Evolutionary conservation across 345 rosid species (phyloP), one percentile per base, ranked within the genome.

Genomic region (Draba incana): DNA sequence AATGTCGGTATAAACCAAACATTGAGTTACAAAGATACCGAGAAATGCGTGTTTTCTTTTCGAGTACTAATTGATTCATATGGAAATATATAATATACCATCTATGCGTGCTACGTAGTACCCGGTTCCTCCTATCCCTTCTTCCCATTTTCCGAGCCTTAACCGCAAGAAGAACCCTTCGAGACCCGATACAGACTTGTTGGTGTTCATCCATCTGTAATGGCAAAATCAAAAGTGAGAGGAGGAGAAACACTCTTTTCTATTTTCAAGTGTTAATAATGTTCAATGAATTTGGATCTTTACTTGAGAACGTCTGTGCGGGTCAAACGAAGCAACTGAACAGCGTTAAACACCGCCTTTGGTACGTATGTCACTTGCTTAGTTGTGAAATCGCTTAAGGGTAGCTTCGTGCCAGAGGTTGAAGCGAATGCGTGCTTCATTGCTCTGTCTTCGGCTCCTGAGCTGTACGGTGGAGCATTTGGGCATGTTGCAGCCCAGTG

Each of bases 401-500:
- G 72, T 12, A 49, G 70, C 35, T 70, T 84, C 31, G 39, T 58
- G 42, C 58, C 56, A 15, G 85, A 81, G 68, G 84, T 79, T 23
- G 86, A 81, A 75, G 80, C 82, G 27, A 68, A 25, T 6, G 44
- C 4, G 8, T 46, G 56, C 24, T 66, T 66, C 24, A 43, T 42
- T 4, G 44, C 50, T 53, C 68, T 67, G 16, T 60, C 77, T 71
- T 70, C 79, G 62, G 73, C 67, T 75, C 65, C 75, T 64, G 47
- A 59, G 47, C 56, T 50, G 43, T 70, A 58, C 72, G 69, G 56
- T 58, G 84, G 75, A 20, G 78, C 71, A 49, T 61, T 74, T 2
- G 92, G 96, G 63, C 93, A 92, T 23, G 79, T 52, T 69, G 81
- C 76, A 63, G 97, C 97, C 98, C 97, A 89, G 63, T 92, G 97